Evolutionary conservation across 1,284 basidiomycete genomes (phyloP), one percentile per base, ranked within the genome.

Genomic region (Somion occarium): DNA sequence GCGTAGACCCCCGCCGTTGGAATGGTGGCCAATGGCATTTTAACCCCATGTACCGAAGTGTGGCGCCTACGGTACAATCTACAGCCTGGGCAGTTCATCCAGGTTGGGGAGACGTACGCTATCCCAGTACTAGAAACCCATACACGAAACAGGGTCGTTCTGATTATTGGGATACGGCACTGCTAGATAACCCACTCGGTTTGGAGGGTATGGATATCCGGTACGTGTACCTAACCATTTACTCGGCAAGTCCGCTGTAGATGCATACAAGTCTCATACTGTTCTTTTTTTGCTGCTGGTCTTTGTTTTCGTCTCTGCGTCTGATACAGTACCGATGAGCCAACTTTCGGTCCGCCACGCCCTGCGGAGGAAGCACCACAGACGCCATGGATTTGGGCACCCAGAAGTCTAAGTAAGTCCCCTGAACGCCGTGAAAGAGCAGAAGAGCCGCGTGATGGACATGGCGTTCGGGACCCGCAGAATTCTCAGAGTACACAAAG

Each of bases 171-270:
- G 73, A 73, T 2, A 77, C 75, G 3, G 65, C 74, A 59, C 60
- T 88, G 27, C 60, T 69, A 1, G 73, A 81, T 46, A 88, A 88
- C 61, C 81, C 82, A 0, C 67, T 89, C 2, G 83, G 81, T 38
- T 69, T 89, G 20, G 70, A 76, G 58, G 75, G 79, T 50, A 85
- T 88, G 83, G 73, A 83, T 44, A 78, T 79, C 53, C 74, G 74
- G 85, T 87, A 62, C 55, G 81, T 75, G 23, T 46, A 26, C 20
- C 42, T 38, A 44, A 42, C 30, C 23, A 38, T 22, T 22, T 18
- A 23, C 42, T 23, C 9, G 24, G 42, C n/a, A n/a, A n/a, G n/a
- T n/a, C n/a, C n/a, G n/a, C n/a, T 43, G 23, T 22, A 23, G 42
- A 43, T 22, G 19, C 42, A 13, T 22, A 22, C 42, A 11, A 34